Evolutionary conservation across 2,329 filamentous ascomycete genomes (phyloP).

Genomic region (Verticillium nonalfalfae): DNA sequence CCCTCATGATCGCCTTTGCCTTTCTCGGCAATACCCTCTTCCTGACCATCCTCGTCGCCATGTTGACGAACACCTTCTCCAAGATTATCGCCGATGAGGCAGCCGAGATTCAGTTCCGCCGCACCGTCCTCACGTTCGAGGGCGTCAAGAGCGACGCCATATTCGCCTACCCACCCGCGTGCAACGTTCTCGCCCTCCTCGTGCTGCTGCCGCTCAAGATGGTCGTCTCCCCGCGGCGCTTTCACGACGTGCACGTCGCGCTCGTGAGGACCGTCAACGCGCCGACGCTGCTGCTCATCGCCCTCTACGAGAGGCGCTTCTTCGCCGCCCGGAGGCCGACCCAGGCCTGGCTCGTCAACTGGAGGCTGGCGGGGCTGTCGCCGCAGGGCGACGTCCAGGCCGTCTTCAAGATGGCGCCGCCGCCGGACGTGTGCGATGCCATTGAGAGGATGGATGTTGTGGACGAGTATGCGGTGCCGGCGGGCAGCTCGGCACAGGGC

Average conservation of each 20-base stretch:
- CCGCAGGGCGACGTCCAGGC: conserved; percentile 66
- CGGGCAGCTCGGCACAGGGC: neutral
- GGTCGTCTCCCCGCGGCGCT: conserved; percentile 74
- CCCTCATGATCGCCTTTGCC: conserved; percentile 76
- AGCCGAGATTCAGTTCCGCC: conserved; percentile 75
- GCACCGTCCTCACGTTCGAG: conserved; percentile 75
- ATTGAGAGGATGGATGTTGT: conserved; percentile 24
- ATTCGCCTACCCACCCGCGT: conserved; percentile 76
- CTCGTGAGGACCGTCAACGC: conserved; percentile 69
- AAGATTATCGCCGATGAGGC: conserved; percentile 70
- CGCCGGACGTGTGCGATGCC: conserved; percentile 50
- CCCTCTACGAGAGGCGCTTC: conserved; percentile 61
- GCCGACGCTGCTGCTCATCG: conserved; percentile 66
- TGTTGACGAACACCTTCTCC: conserved; percentile 78
- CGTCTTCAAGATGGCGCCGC: conserved; percentile 67
- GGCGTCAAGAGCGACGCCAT: conserved; percentile 81
- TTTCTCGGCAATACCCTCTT: conserved; percentile 85
- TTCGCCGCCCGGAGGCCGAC: conserved; percentile 46
- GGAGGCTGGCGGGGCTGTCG: conserved; percentile 19
- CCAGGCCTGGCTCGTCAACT: conserved; percentile 9
- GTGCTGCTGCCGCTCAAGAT: conserved; percentile 73
- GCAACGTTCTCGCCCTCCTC: conserved; percentile 73
- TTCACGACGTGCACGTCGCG: conserved; percentile 83
- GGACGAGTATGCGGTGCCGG: neutral
- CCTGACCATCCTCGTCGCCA: conserved; percentile 82